Percentiles rank a stretch among this genome's conserved stretches.
phyloP scores from a whole-genome alignment of 495 filamentous ascomycete species.

The Aspergillus hancockii region DNA sequence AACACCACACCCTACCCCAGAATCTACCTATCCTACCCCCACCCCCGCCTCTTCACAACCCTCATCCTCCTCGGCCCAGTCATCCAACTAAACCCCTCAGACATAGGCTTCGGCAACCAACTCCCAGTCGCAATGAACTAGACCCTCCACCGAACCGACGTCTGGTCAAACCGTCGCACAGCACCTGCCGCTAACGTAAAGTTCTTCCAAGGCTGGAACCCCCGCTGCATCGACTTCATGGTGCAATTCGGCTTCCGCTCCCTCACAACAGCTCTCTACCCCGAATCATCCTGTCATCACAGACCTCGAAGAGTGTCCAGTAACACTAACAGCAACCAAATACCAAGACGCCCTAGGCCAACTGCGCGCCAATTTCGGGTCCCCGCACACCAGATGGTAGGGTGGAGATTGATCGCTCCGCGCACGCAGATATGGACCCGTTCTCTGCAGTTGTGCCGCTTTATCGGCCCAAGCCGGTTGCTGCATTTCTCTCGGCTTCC shows the following conservation, averaged over 20 bases:
- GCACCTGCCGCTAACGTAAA: background rate
- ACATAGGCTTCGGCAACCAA: conserved; percentile 4
- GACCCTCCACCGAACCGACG: background rate
- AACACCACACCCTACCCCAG: too few relatives aligned
- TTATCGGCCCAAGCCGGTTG: too few relatives aligned
- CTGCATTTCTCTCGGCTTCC: too few relatives aligned
- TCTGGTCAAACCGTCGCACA: conserved; percentile 4
- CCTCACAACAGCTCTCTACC: conserved; percentile 4
- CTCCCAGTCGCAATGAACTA: background rate
- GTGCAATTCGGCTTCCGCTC: conserved; percentile 5
- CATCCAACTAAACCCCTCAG: background rate
- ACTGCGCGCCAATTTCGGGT: conserved; percentile 3
- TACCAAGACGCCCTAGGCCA: conserved; percentile 2
- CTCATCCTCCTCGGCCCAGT: conserved; percentile 11
- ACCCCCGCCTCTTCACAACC: conserved; percentile 12
- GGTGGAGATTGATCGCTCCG: too few relatives aligned
- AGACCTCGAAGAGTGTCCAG: background rate
- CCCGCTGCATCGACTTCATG: background rate
- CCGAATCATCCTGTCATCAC: background rate
- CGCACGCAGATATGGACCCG: too few relatives aligned
- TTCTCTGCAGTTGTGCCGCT: too few relatives aligned
- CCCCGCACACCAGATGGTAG: too few relatives aligned
- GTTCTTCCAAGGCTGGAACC: conserved; percentile 5
- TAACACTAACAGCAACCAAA: conserved; percentile 13
- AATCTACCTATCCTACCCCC: background rate